Percentiles rank a stretch among this genome's conserved stretches.
phyloP scores from a whole-genome alignment of 2,329 filamentous ascomycete species.

The Cylindrodendrum hubeiense region DNA sequence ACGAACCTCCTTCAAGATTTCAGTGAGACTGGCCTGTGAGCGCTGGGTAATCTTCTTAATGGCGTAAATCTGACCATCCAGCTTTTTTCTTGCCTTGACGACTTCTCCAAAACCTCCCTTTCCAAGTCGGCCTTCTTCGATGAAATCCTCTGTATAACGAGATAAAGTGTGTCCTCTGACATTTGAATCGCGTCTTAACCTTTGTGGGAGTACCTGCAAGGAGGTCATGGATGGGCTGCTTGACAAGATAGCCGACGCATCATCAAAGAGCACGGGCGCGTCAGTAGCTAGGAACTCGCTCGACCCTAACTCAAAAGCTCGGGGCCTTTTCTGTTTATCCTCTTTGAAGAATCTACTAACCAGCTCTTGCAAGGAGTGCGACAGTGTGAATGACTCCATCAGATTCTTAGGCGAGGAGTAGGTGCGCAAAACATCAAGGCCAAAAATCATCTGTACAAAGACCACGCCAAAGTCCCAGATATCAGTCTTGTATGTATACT shows the following conservation, averaged over 20 bases:
- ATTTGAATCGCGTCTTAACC: conserved; percentile 73
- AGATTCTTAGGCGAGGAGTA: conserved; percentile 84
- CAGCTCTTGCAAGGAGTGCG: conserved; percentile 82
- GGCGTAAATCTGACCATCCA: conserved; percentile 93
- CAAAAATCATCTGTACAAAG: conserved; percentile 94
- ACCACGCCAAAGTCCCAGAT: conserved; percentile 96
- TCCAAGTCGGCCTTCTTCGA: conserved; percentile 88
- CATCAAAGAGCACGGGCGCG: conserved; percentile 67
- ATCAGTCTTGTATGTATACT: conserved; percentile 84
- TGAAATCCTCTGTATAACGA: conserved; percentile 89
- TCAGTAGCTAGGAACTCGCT: conserved; percentile 76
- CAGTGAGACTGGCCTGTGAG: conserved; percentile 81
- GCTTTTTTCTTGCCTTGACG: conserved; percentile 92
- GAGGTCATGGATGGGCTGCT: conserved; percentile 57
- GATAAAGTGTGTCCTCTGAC: conserved; percentile 68
- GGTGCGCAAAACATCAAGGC: conserved; percentile 78
- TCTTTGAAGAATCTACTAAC: conserved; percentile 86
- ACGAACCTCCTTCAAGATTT: conserved; percentile 87
- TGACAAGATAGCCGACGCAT: conserved; percentile 54
- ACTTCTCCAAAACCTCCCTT: conserved; percentile 97
- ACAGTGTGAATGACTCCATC: conserved; percentile 78
- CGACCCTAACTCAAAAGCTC: conserved; percentile 79
- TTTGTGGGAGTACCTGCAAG: conserved; percentile 58
- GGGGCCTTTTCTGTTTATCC: conserved; percentile 85
- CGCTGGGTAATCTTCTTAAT: conserved; percentile 96